phyloP scores from a whole-genome alignment of 2,329 filamentous ascomycete species.

The Pseudogymnoascus sp. region DNA sequence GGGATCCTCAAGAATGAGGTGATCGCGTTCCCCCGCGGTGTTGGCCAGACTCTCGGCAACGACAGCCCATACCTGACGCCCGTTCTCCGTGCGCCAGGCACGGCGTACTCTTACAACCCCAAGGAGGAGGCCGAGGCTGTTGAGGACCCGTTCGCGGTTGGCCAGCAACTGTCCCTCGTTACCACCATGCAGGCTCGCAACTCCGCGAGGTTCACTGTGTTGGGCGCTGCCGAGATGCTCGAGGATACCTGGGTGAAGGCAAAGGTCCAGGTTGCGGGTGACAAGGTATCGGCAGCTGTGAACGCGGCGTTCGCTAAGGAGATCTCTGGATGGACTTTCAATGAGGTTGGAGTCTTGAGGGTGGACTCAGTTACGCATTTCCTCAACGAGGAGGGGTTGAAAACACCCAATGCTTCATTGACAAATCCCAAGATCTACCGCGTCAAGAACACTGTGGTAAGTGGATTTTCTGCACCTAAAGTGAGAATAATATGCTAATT shows the following conservation, averaged over 20 bases:
- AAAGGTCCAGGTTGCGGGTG: slow-evolving; percentile 50
- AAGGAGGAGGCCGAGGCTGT: slow-evolving; percentile 70
- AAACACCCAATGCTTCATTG: slow-evolving; percentile 35
- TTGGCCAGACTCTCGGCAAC: slow-evolving; percentile 75
- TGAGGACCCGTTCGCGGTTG: slow-evolving; percentile 79
- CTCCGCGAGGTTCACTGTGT: slow-evolving; percentile 77
- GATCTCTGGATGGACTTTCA: slow-evolving; percentile 90
- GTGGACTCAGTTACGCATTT: slow-evolving; percentile 79
- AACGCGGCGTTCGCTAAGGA: slow-evolving; percentile 83
- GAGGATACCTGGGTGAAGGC: slow-evolving; percentile 84
- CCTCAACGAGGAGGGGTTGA: slow-evolving; percentile 47
- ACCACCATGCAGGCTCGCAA: slow-evolving; percentile 86
- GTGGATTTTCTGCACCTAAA: slow-evolving; percentile 34
- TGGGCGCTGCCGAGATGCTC: slow-evolving; percentile 81
- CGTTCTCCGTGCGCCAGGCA: slow-evolving; percentile 72
- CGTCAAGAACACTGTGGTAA: slow-evolving; percentile 92
- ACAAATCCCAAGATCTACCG: slow-evolving; percentile 85
- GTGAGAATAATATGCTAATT: neutral
- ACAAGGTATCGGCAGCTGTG: slow-evolving; percentile 50
- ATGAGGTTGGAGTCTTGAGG: slow-evolving; percentile 83
- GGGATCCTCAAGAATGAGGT: slow-evolving; percentile 48
- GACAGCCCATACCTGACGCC: slow-evolving; percentile 69
- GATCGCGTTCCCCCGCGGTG: slow-evolving; percentile 73
- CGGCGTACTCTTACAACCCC: slow-evolving; percentile 88
- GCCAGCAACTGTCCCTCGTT: slow-evolving; percentile 76